Evolutionary conservation across 2,329 filamentous ascomycete genomes (phyloP).

Genomic region (Emydomyces testavorans): DNA sequence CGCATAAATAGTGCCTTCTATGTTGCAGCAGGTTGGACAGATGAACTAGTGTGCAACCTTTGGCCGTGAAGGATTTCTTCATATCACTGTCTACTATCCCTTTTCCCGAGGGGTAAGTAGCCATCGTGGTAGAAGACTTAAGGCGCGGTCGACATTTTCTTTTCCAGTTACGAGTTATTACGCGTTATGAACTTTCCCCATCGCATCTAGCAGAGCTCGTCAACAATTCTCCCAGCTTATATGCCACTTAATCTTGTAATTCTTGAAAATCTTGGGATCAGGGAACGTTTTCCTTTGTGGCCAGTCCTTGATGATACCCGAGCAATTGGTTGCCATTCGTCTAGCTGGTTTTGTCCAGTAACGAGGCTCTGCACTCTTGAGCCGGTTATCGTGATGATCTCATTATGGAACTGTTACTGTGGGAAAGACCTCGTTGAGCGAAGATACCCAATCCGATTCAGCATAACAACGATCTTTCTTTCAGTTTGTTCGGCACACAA

Average conservation of each 20-base stretch:
- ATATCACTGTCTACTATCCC: not conserved
- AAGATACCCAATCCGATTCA: slow-evolving; percentile 11
- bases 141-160: not conserved
- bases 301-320: slow-evolving; percentile 10
- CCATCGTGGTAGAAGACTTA: not conserved
- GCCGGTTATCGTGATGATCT: slow-evolving; percentile 3
- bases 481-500: not conserved
- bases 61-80: not conserved
- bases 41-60: not conserved
- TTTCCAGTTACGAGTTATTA: slow-evolving; percentile 10
- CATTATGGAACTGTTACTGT: not conserved
- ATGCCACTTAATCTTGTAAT: slow-evolving; percentile 14
- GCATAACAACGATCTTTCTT: slow-evolving; percentile 7
- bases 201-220: slow-evolving; percentile 12
- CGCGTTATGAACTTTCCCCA: slow-evolving; percentile 14
- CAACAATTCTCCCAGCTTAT: slow-evolving; percentile 11
- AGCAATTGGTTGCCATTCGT: not conserved
- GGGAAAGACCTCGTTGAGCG: not conserved
- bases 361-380: not conserved
- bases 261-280: slow-evolving; percentile 5
- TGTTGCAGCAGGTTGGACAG: not conserved
- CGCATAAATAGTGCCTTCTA: slow-evolving; percentile 9
- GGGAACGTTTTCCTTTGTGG: slow-evolving; percentile 1
- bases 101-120: not conserved
- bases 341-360: not conserved